A percentile compares a stretch with the other conserved stretches of the same genome.
These are phyloP conservation scores for Ustilago hordei DNA, from an alignment of 1,284 basidiomycete genomes.

Conservation along the genomic window DNA sequence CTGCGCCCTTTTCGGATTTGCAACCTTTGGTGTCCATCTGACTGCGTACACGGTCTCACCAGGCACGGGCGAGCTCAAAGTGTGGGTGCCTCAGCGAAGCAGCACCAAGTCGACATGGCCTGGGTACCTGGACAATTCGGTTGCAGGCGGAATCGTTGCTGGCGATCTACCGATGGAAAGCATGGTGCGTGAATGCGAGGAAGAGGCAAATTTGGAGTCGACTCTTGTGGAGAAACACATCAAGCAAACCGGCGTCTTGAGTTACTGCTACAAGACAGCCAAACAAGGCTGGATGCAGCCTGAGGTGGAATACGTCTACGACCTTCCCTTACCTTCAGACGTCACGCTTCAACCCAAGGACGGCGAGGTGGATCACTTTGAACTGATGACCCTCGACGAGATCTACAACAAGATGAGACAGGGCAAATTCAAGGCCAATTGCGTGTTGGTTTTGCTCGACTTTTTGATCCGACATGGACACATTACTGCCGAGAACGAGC, in stretches of 20 bases:
- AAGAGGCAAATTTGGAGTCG: constrained; percentile 85
- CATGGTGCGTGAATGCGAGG: constrained; percentile 90
- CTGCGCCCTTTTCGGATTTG: constrained; percentile 86
- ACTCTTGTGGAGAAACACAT: constrained; percentile 75
- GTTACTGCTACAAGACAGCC: constrained; percentile 75
- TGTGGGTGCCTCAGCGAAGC: constrained; percentile 90
- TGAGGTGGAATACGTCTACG: constrained; percentile 68
- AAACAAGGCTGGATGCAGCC: constrained; percentile 72
- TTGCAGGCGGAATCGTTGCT: constrained; percentile 75
- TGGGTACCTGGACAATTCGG: constrained; percentile 62
- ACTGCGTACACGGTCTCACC: constrained; percentile 71
- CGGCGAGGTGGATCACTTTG: constrained; percentile 92
- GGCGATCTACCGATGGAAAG: constrained; percentile 81
- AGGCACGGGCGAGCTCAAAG: constrained; percentile 61
- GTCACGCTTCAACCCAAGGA: constrained; percentile 82
- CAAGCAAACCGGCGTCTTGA: constrained; percentile 70
- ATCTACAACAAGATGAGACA: constrained; percentile 63
- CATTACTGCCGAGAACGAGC: constrained; percentile 82
- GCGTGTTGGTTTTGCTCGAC: constrained; percentile 84
- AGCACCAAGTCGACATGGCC: constrained; percentile 84
- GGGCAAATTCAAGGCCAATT: constrained; percentile 86
- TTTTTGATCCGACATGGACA: constrained; percentile 82
- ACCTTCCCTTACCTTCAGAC: constrained; percentile 56
- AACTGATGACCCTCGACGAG: constrained; percentile 69
- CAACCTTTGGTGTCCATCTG: constrained; percentile 89